Conservation (phyloP, 805 yeast genomes). For the Nakazawaea siamensis region DNA sequence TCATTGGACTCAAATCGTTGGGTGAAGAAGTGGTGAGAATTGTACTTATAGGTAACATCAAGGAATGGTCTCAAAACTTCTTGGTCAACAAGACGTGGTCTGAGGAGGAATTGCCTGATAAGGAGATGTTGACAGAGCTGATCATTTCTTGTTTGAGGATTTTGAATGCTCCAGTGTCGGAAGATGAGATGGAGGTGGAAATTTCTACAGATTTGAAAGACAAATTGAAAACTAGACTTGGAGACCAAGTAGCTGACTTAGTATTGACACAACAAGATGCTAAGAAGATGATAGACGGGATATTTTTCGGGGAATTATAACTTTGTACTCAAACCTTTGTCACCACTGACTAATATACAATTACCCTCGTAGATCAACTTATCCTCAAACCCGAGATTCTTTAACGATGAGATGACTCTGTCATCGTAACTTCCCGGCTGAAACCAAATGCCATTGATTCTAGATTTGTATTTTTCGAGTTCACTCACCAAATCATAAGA, state of each 20-base stretch:
- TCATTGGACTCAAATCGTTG: constrained; percentile 73
- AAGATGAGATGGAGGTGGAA: constrained; percentile 18
- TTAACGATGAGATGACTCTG: constrained; percentile 31
- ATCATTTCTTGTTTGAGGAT: constrained; percentile 47
- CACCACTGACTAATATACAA: constrained; percentile 70
- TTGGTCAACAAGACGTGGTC: constrained; percentile 21
- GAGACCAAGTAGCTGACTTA: constrained; percentile 43
- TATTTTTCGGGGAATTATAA: constrained; percentile 60
- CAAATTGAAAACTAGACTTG: constrained; percentile 52
- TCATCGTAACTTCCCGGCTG: constrained; percentile 74
- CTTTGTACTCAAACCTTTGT: constrained; percentile 23
- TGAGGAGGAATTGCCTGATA: constrained; percentile 29
- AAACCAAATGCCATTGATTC: constrained; percentile 62
- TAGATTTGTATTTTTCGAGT: constrained; percentile 19
- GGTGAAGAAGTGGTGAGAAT: constrained; percentile 87
- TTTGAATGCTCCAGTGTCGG: constrained; percentile 24
- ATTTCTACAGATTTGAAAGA: constrained; percentile 22
- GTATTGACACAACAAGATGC: constrained; percentile 42
- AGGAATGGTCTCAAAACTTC: constrained; percentile 67
- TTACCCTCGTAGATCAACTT: constrained; percentile 40
- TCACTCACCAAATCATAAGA: constrained; percentile 37
- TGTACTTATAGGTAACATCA: constrained; percentile 73
- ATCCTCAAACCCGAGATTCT: constrained; percentile 23
- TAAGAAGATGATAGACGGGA: constrained; percentile 46
- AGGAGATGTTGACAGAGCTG: constrained; percentile 36